Conservation (phyloP, 2,329 filamentous ascomycete species). For the Orbilia quercus region DNA sequence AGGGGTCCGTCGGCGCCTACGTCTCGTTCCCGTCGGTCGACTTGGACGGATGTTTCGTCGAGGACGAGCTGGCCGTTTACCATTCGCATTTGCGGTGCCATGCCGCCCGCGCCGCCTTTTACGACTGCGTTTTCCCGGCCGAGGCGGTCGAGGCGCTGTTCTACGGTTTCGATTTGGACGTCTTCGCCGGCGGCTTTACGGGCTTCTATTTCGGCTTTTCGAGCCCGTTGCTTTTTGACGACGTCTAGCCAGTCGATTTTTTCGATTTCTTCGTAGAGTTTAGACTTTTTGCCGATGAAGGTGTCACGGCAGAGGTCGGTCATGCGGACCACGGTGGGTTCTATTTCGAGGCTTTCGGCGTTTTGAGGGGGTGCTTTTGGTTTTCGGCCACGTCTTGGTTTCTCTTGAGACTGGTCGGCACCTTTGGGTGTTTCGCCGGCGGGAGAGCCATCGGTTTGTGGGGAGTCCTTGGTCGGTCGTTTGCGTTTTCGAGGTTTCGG, state of each 20-base stretch:
- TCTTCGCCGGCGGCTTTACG: conserved; percentile 61
- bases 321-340: conserved; percentile 76
- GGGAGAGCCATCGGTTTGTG: not conserved
- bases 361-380: conserved; percentile 72
- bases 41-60: conserved; percentile 74
- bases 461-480: conserved; percentile 6
- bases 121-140: conserved; percentile 51
- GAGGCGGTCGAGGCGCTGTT: conserved; percentile 57
- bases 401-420: conserved; percentile 19
- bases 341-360: conserved; percentile 72
- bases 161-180: conserved; percentile 58
- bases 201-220: conserved; percentile 60
- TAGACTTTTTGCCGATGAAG: conserved; percentile 78
- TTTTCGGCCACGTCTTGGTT: conserved; percentile 56
- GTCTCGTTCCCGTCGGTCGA: conserved; percentile 76
- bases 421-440: conserved; percentile 13
- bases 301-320: conserved; percentile 77
- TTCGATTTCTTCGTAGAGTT: conserved; percentile 77
- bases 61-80: conserved; percentile 79
- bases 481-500: conserved; percentile 35
- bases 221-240: conserved; percentile 62
- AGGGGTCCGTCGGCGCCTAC: conserved; percentile 68
- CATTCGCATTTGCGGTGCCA: conserved; percentile 71
- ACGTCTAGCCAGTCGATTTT: conserved; percentile 72
- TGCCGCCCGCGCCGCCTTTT: conserved; percentile 58